phyloP scores from a whole-genome alignment of 345 rosid species.

The Rhizophora apiculata region DNA sequence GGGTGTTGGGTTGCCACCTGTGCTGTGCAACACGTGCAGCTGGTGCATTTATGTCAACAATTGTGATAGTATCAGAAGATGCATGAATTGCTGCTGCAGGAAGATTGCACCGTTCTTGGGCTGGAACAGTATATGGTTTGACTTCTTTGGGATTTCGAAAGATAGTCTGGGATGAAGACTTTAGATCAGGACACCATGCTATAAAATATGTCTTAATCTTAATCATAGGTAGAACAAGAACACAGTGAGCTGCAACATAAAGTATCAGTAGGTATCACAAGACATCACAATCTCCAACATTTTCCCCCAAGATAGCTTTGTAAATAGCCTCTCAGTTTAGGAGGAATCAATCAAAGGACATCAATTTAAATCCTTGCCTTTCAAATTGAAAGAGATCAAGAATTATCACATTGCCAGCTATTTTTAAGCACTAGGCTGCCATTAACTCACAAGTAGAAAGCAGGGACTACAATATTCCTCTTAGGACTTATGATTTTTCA shows the following conservation, averaged over 20 bases:
- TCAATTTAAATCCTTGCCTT: no score
- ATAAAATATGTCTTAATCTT: not conserved
- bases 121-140: constrained; percentile 67
- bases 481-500: no score
- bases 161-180: constrained; percentile 63
- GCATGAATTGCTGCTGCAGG: constrained; percentile 94
- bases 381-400: no score
- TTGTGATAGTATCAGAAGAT: constrained; percentile 69
- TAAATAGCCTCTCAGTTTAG: no score
- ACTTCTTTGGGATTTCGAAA: constrained; percentile 86
- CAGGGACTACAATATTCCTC: no score
- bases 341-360: no score
- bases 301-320: no score
- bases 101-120: constrained; percentile 89
- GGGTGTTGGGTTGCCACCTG: constrained; percentile 97
- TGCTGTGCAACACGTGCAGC: constrained; percentile 89
- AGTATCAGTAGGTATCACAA: no score
- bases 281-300: no score
- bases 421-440: no score
- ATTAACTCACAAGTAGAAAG: no score
- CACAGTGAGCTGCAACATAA: constrained; percentile 12
- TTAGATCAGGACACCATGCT: constrained; percentile 9
- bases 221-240: not conserved
- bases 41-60: constrained; percentile 83
- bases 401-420: no score